phyloP scores from a whole-genome alignment of 768 basidiomycete species.

The Gautieria morchelliformis region DNA sequence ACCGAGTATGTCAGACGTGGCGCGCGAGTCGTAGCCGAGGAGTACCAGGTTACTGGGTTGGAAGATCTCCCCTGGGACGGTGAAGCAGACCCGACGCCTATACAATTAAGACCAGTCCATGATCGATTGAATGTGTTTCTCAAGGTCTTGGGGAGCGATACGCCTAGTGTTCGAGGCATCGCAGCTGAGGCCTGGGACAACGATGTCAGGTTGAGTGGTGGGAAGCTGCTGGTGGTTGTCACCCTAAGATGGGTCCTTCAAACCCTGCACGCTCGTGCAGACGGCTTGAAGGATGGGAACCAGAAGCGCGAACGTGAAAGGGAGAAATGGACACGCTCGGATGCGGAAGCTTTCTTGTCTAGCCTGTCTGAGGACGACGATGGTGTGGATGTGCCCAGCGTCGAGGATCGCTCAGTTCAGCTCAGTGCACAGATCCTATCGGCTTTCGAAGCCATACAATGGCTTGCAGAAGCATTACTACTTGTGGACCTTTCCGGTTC shows the following conservation, averaged over 20 bases:
- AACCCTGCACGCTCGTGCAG: conserved; percentile 39
- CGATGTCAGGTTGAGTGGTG: background rate
- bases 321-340: conserved; percentile 60
- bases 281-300: conserved; percentile 31
- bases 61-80: conserved; percentile 28
- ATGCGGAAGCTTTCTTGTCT: conserved; percentile 51
- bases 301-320: conserved; percentile 42
- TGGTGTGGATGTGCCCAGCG: conserved; percentile 14
- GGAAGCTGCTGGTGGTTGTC: conserved; percentile 39
- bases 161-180: conserved; percentile 35
- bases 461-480: conserved; percentile 53
- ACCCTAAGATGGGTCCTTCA: conserved; percentile 54
- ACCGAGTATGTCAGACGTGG: conserved; percentile 64
- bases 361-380: conserved; percentile 27
- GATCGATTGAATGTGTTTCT: conserved; percentile 49
- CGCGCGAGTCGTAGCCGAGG: conserved; percentile 50
- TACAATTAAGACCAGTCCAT: conserved; percentile 40
- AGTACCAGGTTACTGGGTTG: conserved; percentile 41
- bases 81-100: conserved; percentile 24
- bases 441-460: conserved; percentile 49
- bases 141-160: conserved; percentile 45
- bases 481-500: conserved; percentile 31
- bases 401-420: conserved; percentile 32
- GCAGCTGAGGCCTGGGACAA: conserved; percentile 22
- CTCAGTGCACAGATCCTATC: conserved; percentile 54